These are phyloP conservation scores for Neurospora terricola DNA, from an alignment of 495 filamentous ascomycete species.

Conservation along the genomic window DNA sequence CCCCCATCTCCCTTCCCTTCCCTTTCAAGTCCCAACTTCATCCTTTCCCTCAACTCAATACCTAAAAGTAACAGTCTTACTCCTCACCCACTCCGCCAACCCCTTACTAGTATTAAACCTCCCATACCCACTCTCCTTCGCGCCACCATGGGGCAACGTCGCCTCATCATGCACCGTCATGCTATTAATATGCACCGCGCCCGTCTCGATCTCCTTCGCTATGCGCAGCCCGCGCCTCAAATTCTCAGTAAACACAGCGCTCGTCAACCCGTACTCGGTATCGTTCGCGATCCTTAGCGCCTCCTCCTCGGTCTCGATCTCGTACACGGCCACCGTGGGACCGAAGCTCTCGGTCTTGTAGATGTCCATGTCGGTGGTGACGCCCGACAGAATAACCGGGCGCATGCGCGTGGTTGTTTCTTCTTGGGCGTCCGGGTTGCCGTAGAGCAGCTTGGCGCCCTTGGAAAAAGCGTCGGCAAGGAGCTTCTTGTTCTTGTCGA, in stretches of 20 bases:
- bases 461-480: slow-evolving; percentile 54
- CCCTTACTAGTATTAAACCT: slow-evolving; percentile 41
- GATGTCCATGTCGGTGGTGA: slow-evolving; percentile 75
- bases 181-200: slow-evolving; percentile 81
- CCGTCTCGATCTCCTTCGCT: slow-evolving; percentile 65
- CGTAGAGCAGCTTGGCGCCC: slow-evolving; percentile 58
- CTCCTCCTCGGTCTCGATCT: slow-evolving; percentile 53
- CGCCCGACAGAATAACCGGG: slow-evolving; percentile 58
- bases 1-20: background rate
- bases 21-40: background rate
- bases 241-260: slow-evolving; percentile 82
- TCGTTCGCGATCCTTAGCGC: slow-evolving; percentile 70
- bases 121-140: slow-evolving; percentile 78
- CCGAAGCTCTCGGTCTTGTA: slow-evolving; percentile 78
- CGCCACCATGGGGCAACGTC: slow-evolving; percentile 70
- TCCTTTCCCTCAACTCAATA: slow-evolving; percentile 19
- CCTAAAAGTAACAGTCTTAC: slow-evolving; percentile 73
- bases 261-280: slow-evolving; percentile 70
- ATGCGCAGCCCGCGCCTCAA: slow-evolving; percentile 64
- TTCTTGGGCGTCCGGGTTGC: slow-evolving; percentile 40
- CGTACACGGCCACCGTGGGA: slow-evolving; percentile 55
- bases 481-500: slow-evolving; percentile 59
- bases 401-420: slow-evolving; percentile 47
- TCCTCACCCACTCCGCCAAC: slow-evolving; percentile 67
- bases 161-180: slow-evolving; percentile 81